Percentiles rank a stretch among this genome's conserved stretches.
Conservation (phyloP, 768 basidiomycete genomes). For the Gloeopeniophorella convolvens region DNA sequence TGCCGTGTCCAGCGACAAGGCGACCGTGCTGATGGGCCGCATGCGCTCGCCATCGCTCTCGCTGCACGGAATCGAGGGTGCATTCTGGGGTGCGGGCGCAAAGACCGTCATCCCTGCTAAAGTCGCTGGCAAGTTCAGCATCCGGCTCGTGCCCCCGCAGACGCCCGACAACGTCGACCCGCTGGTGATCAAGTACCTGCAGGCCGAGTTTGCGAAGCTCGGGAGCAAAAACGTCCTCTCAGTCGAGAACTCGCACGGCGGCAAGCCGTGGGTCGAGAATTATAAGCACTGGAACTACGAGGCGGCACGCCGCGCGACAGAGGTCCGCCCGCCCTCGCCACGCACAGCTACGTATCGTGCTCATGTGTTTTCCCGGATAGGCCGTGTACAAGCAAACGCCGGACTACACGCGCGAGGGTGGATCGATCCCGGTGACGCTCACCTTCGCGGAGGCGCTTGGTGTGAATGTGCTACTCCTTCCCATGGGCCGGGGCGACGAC, state of each 20-base stretch:
- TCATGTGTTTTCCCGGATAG: conserved; percentile 18
- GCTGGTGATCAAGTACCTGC: conserved; percentile 62
- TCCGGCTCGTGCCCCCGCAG: conserved; percentile 89
- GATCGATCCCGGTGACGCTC: conserved; percentile 89
- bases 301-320: conserved; percentile 82
- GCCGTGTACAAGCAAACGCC: conserved; percentile 66
- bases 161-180: conserved; percentile 68
- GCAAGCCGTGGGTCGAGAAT: conserved; percentile 86
- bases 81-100: conserved; percentile 73
- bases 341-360: not conserved
- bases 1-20: conserved; percentile 72
- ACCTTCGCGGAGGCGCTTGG: conserved; percentile 86
- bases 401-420: conserved; percentile 86
- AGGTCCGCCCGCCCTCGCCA: conserved; percentile 34
- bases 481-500: conserved; percentile 92
- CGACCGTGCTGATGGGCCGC: conserved; percentile 79
- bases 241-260: conserved; percentile 69
- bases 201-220: conserved; percentile 78
- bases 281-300: conserved; percentile 89
- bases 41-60: conserved; percentile 89
- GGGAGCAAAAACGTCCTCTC: conserved; percentile 76
- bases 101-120: conserved; percentile 95
- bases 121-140: conserved; percentile 88
- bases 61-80: conserved; percentile 93
- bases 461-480: conserved; percentile 83